Percentiles rank a stretch among this genome's conserved stretches.
phyloP scores from a whole-genome alignment of 331 rosid genomes.

The Prunus yedoensis region DNA sequence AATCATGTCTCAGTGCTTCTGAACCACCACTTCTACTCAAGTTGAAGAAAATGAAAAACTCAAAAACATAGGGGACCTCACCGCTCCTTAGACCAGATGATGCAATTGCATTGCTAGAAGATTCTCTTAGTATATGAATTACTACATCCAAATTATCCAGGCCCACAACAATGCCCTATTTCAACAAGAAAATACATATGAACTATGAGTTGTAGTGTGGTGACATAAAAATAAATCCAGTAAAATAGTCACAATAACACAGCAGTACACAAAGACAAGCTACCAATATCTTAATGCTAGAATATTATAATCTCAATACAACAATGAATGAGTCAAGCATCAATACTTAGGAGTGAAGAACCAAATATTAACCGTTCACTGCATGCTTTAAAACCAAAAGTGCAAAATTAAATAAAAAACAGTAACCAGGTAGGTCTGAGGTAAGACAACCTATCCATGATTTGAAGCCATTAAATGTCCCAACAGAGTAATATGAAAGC shows the following conservation, averaged over 20 bases:
- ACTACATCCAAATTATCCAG: constrained; percentile 86
- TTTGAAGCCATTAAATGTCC: neutral
- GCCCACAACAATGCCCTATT: constrained; percentile 82
- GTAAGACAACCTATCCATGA: neutral
- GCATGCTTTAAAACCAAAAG: neutral
- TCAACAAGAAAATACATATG: constrained; percentile 17
- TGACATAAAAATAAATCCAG: neutral
- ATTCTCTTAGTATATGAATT: constrained; percentile 59
- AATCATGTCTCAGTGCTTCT: neutral
- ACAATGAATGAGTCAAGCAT: neutral
- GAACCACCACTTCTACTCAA: neutral
- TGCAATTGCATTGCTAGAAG: constrained; percentile 73
- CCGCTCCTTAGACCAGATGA: constrained; percentile 62
- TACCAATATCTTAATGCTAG: neutral
- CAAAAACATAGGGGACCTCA: constrained; percentile 34
- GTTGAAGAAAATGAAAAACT: neutral
- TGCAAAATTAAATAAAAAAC: neutral
- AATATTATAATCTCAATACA: neutral
- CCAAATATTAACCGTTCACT: neutral
- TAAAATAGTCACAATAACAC: neutral
- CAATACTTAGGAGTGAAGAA: neutral
- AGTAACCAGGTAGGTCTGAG: neutral
- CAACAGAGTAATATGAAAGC: neutral
- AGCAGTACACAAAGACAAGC: neutral
- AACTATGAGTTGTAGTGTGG: neutral